Evolutionary conservation across 129 eudicot genomes (phyloP), one percentile per base, ranked within the genome.

Genomic region (Centella asiatica): DNA sequence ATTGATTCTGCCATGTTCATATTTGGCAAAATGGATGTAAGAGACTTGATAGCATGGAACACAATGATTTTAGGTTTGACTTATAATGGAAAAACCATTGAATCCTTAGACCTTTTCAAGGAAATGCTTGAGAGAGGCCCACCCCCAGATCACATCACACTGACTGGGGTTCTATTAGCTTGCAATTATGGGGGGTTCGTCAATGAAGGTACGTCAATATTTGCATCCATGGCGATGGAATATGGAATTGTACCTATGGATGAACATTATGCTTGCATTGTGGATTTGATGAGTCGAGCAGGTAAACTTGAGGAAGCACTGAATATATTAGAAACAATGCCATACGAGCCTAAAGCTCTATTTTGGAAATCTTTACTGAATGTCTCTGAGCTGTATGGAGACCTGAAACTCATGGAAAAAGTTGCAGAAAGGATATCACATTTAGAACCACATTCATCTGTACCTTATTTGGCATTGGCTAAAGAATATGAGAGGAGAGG

Each of bases 31-130:
- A 81, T 81, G 79, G 66, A 5, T 62, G 37, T 17, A 42, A 74
- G 64, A 70, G 97, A 90, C 73, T 64, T 86, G 62, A 67, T 90
- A 74, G 78, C 90, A 39, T 90, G 97, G 97, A 90, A 90, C 66
- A 76, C 89, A 10, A 82, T 90, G 83, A 78, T 86, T 51, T 31
- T 69, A 34, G 95, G 87, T n/a, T 69, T 69, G 58, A 47, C 83
- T 31, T 61, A 72, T 57, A 83, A 84, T 44, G 97, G 94, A 37
- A 77, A 74, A 72, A 55, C 45, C 14, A 37, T 26, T 4, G 80
- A 90, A 73, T 64, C 94, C 46, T n/a, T 86, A 63, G 25, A 66
- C 18, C 74, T 78, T 48, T 90, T 83, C 40, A 57, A 74, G 28
- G 69, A 86, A 44, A 57, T 86, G 49, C 81, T 71, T 37, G 53